A percentile compares a stretch with the other conserved stretches of the same genome.
Evolutionary conservation across 371 early-diverging fungal species (phyloP).

Genomic region (Rhizomucor pusillus): DNA sequence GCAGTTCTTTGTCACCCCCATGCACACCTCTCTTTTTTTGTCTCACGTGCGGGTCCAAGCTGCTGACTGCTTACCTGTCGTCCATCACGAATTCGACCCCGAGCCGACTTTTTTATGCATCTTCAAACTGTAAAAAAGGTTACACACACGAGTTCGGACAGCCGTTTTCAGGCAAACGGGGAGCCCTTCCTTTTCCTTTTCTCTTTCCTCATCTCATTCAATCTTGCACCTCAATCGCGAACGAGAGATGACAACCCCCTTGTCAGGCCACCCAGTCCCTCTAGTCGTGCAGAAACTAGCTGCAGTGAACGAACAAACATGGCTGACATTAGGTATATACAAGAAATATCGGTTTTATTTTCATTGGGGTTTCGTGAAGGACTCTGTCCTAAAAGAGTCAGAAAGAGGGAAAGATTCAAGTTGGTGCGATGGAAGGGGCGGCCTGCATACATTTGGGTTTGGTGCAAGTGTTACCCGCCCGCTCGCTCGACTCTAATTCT

Average conservation of each 20-base stretch:
- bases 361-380: neutral
- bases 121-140: too few relatives aligned
- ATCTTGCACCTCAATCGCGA: constrained; percentile 6
- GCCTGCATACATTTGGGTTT: neutral
- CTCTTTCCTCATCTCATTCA: constrained; percentile 22
- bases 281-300: constrained; percentile 60
- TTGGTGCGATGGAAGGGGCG: neutral
- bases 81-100: too few relatives aligned
- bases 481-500: constrained; percentile 18
- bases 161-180: constrained; percentile 1
- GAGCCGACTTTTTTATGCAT: too few relatives aligned
- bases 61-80: too few relatives aligned
- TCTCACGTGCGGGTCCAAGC: too few relatives aligned
- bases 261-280: constrained; percentile 13
- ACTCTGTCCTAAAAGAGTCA: neutral
- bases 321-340: constrained; percentile 76
- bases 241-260: constrained; percentile 4
- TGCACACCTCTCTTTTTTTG: too few relatives aligned
- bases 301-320: constrained; percentile 71
- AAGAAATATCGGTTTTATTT: neutral
- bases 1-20: too few relatives aligned
- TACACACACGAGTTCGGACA: neutral
- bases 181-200: constrained; percentile 6
- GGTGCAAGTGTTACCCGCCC: constrained; percentile 1
- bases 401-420: neutral